A percentile compares a stretch with the other conserved stretches of the same genome.
These are phyloP conservation scores for Penicillium digitatum DNA, from an alignment of 2,329 filamentous ascomycete genomes.

Conservation along the genomic window DNA sequence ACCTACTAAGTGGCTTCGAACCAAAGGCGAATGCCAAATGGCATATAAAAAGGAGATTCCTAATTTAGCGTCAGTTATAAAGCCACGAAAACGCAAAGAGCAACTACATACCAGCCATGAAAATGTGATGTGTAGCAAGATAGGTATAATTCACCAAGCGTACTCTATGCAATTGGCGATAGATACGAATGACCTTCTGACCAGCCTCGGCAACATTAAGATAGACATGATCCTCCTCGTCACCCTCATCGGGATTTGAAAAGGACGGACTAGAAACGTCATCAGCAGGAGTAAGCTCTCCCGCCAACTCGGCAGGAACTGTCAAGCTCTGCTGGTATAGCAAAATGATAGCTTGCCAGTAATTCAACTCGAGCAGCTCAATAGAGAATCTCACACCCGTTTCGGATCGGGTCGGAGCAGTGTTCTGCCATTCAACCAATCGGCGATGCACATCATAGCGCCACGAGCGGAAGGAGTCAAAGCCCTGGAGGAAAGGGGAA, in stretches of 20 bases:
- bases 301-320: conserved; percentile 77
- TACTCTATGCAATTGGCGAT: conserved; percentile 80
- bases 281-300: conserved; percentile 62
- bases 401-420: conserved; percentile 69
- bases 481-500: conserved; percentile 79
- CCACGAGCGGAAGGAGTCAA: conserved; percentile 84
- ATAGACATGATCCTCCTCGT: conserved; percentile 85
- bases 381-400: conserved; percentile 86
- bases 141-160: conserved; percentile 95
- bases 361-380: conserved; percentile 89
- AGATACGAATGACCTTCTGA: conserved; percentile 85
- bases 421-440: conserved; percentile 79
- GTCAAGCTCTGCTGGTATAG: conserved; percentile 87
- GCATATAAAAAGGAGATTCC: conserved; percentile 90
- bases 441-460: conserved; percentile 79
- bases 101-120: conserved; percentile 73
- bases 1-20: conserved; percentile 78
- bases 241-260: conserved; percentile 44
- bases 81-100: not conserved
- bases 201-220: conserved; percentile 93
- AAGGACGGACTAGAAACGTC: conserved; percentile 56
- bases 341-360: conserved; percentile 97
- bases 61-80: conserved; percentile 28
- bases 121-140: conserved; percentile 89
- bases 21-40: conserved; percentile 91